A percentile compares a stretch with the other conserved stretches of the same genome.
Evolutionary conservation across 805 yeast species (phyloP).

Genomic region (Candida insectorum): DNA sequence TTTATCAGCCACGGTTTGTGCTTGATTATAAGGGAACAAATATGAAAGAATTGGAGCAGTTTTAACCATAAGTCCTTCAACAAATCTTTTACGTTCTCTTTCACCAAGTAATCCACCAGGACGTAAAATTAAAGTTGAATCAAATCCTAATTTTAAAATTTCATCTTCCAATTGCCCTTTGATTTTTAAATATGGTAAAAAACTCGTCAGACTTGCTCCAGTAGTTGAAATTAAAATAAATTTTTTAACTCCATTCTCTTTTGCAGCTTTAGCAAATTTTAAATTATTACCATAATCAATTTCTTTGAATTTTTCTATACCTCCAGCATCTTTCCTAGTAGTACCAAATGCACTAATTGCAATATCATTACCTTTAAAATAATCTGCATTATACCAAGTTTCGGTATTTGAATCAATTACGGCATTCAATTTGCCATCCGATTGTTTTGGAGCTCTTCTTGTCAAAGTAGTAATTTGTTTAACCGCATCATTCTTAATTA

Average conservation of each 20-base stretch:
- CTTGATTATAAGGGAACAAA: conserved; percentile 1
- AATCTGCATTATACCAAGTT: conserved; percentile 46
- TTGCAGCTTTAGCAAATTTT: conserved; percentile 70
- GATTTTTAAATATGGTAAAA: conserved; percentile 58
- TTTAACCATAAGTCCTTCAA: not conserved
- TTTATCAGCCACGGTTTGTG: conserved; percentile 1
- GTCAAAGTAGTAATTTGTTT: conserved; percentile 46
- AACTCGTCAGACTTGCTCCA: conserved; percentile 60
- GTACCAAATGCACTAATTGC: conserved; percentile 74
- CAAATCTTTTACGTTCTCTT: conserved; percentile 28
- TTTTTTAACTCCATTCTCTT: conserved; percentile 62
- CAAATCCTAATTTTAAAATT: conserved; percentile 58
- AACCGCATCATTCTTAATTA: conserved; percentile 33
- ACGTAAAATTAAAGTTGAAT: conserved; percentile 67
- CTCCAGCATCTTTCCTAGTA: conserved; percentile 69
- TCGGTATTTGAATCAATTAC: conserved; percentile 37
- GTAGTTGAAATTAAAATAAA: conserved; percentile 62
- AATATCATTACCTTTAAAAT: conserved; percentile 32
- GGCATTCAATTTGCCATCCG: conserved; percentile 29
- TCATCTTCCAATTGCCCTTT: conserved; percentile 79
- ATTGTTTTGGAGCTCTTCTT: conserved; percentile 42
- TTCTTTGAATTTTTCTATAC: conserved; percentile 61
- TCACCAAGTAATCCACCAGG: conserved; percentile 77
- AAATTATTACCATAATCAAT: conserved; percentile 75
- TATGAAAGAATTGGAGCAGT: not conserved